Evolutionary conservation across 495 filamentous ascomycete genomes (phyloP).

Genomic region (Evansstolkia leycettana): DNA sequence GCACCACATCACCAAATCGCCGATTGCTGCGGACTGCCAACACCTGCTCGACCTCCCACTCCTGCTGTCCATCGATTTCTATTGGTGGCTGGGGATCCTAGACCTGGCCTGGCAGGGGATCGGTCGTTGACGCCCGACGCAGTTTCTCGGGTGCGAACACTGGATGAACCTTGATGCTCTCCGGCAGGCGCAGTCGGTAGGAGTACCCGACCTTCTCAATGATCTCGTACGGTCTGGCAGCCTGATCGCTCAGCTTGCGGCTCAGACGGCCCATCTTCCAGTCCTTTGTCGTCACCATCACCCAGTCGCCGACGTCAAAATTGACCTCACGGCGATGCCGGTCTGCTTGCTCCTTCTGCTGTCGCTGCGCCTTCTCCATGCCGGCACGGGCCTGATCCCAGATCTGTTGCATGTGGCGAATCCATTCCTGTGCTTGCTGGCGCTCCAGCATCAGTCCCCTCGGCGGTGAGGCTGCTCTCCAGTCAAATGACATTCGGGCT

Average conservation of each 20-base stretch:
- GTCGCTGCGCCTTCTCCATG: not conserved
- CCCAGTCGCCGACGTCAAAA: conserved; percentile 1
- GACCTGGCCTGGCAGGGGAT: not conserved
- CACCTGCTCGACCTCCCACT: conserved; percentile 10
- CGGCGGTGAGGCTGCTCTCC: not conserved
- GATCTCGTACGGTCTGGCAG: not conserved
- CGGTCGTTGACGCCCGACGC: not conserved
- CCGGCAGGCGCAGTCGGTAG: not conserved
- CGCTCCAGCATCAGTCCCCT: not conserved
- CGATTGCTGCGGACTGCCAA: no score
- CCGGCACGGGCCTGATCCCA: not conserved
- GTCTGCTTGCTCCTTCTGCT: not conserved
- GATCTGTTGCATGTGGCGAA: not conserved
- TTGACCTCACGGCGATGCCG: not conserved
- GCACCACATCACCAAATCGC: no score
- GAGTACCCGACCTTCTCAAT: not conserved
- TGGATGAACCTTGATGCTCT: conserved; percentile 4
- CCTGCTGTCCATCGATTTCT: not conserved
- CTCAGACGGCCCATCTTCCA: not conserved
- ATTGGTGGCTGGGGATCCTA: not conserved
- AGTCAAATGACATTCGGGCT: conserved; percentile 1
- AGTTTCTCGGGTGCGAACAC: conserved; percentile 7
- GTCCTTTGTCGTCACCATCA: conserved; percentile 1
- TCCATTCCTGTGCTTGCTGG: not conserved
- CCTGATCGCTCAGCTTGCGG: not conserved